Percentiles rank a stretch among this genome's conserved stretches.
phyloP scores from a whole-genome alignment of 768 basidiomycete species.

The Lenzites betulinus region DNA sequence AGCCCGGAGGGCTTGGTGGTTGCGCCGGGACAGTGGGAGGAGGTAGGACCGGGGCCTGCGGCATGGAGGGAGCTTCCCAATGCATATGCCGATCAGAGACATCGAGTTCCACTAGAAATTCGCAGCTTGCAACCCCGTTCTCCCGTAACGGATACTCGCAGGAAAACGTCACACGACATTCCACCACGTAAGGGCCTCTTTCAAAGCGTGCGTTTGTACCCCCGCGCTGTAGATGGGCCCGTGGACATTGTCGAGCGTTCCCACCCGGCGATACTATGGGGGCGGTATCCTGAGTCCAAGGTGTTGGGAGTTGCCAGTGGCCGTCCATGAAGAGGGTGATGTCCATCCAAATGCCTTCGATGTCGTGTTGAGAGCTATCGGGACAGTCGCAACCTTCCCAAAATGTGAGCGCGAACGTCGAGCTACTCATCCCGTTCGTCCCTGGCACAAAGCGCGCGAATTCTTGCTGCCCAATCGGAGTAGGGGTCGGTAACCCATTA shows the following conservation, averaged over 20 bases:
- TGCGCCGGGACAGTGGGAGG: neutral
- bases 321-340: neutral
- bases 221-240: neutral
- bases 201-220: neutral
- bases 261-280: neutral
- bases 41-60: neutral
- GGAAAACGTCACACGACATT: neutral
- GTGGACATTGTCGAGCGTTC: neutral
- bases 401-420: neutral
- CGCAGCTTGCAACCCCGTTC: neutral
- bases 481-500: neutral
- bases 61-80: neutral
- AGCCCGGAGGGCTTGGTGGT: no score
- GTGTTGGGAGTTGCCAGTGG: neutral
- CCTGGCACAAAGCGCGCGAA: neutral
- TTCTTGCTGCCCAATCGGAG: neutral
- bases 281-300: no score
- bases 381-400: neutral
- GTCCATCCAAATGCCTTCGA: conserved; percentile 1
- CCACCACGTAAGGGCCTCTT: neutral
- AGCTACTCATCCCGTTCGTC: neutral
- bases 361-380: neutral
- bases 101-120: conserved; percentile 1
- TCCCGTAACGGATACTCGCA: conserved; percentile 1
- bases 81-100: neutral